Evolutionary conservation across 768 basidiomycete genomes (phyloP), one percentile per base, ranked within the genome.

Genomic region (Xerocomellus chrysenteron): DNA sequence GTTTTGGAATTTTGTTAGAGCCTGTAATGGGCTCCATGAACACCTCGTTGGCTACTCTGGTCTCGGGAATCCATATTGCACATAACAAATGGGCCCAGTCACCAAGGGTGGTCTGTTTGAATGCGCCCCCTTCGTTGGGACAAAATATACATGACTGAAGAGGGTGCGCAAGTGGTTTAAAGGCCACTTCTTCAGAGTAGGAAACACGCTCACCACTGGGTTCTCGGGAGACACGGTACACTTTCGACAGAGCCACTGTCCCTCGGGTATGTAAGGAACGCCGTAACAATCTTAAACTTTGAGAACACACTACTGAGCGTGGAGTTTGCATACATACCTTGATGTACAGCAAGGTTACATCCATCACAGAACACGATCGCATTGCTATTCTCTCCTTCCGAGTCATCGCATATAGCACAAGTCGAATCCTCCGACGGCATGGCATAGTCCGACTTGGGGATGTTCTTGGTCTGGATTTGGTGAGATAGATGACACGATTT

Each of bases 361-460:
- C 96, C 97, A 69, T 99, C 97, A 70, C 97, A 99, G 67, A 99
- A 99, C 6, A 99, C 95, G 64, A 98, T 99, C 8, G 94, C 97
- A 70, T 98, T 99, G 56, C 91, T 94, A 68, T 98, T 97, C 77
- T 99, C 97, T 52, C 94, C 96, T 65, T 99, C 97, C 2, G 94
- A 92, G 67, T 99, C 97, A 67, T 99, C 97, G 66, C 97, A 99
- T 42, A 99, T 90, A 6, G 94, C 90, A 68, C 97, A 99, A 0
- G 91, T 93, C 12, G 93, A 94, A 68, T 99, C 97, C 75, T 99
- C 95, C 2, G 89, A 92, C 0, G 95, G 92, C 63, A 98, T 77
- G 8, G 86, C 90, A 51, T 90, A 80, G 65, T 92, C 88, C 1
- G 88, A 85, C 72, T 97, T 95, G 0, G 94, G 94, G 16, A 98